phyloP scores from a whole-genome alignment of 192 early-diverging fungal genomes.

The Oehlia diaphana region DNA sequence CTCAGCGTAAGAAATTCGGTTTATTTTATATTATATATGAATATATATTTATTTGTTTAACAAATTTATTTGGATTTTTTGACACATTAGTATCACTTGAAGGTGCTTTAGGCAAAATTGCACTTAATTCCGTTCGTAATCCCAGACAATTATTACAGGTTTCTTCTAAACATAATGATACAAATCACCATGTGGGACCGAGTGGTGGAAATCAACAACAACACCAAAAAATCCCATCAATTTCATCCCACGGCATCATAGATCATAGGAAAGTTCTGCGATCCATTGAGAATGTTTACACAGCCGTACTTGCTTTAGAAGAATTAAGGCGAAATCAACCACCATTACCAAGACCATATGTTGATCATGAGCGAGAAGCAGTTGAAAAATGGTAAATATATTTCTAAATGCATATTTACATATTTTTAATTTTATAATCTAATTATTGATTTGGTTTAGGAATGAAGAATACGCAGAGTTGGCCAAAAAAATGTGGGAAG shows the following conservation, averaged over 20 bases:
- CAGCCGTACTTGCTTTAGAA: conserved; percentile 78
- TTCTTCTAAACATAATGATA: conserved; percentile 43
- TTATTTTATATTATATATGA: background rate
- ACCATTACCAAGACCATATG: conserved; percentile 49
- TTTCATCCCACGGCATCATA: conserved; percentile 53
- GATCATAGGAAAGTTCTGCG: conserved; percentile 58
- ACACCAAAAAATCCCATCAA: conserved; percentile 30
- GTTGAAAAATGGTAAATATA: conserved; percentile 40
- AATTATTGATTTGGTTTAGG: conserved; percentile 28
- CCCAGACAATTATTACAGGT: conserved; percentile 86
- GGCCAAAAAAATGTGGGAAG: conserved; percentile 60
- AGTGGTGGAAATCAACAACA: conserved; percentile 38
- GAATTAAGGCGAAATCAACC: conserved; percentile 75
- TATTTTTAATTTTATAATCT: background rate
- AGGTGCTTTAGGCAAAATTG: conserved; percentile 94
- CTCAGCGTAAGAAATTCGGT: conserved; percentile 55
- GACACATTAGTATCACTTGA: conserved; percentile 72
- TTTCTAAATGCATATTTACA: background rate
- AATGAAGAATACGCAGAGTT: conserved; percentile 49
- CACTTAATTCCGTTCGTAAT: conserved; percentile 83
- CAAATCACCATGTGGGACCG: conserved; percentile 15
- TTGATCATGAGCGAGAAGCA: conserved; percentile 51
- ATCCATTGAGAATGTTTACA: conserved; percentile 80
- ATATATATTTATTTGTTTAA: background rate
- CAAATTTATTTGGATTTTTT: background rate